Percentiles rank a stretch among this genome's conserved stretches.
Conservation (phyloP, 75 land plant genomes). For the Larix kaempferi region DNA sequence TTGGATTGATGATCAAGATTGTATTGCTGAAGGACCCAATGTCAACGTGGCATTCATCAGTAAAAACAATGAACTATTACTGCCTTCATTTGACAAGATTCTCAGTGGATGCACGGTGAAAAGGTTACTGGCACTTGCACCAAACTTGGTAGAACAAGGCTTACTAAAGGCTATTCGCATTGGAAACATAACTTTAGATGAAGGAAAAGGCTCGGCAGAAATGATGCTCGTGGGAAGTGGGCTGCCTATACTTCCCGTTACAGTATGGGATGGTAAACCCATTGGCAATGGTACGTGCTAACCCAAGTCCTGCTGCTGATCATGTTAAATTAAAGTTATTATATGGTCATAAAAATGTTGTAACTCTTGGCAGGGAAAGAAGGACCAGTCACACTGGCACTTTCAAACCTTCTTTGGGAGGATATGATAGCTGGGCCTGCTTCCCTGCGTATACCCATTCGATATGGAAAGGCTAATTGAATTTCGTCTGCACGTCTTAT, state of each 20-base stretch:
- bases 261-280: slow-evolving; percentile 76
- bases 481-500: too few relatives aligned
- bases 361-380: slow-evolving; percentile 29
- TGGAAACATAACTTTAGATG: slow-evolving; percentile 46
- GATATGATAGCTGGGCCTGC: slow-evolving; percentile 27
- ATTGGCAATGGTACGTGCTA: slow-evolving; percentile 75
- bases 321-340: background rate
- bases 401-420: slow-evolving; percentile 23
- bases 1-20: slow-evolving; percentile 88
- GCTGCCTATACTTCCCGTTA: slow-evolving; percentile 64
- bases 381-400: slow-evolving; percentile 35
- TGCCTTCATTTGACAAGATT: slow-evolving; percentile 80
- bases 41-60: slow-evolving; percentile 85
- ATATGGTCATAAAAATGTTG: background rate
- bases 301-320: too few relatives aligned
- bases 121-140: slow-evolving; percentile 62
- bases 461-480: slow-evolving; percentile 13
- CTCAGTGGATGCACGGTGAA: slow-evolving; percentile 87
- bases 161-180: slow-evolving; percentile 35
- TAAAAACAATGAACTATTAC: slow-evolving; percentile 54
- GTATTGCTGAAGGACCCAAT: slow-evolving; percentile 95
- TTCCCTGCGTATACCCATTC: slow-evolving; percentile 27
- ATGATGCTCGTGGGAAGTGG: slow-evolving; percentile 93
- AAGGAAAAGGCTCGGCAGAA: slow-evolving; percentile 67
- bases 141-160: slow-evolving; percentile 52